Base-by-base conservation (phyloP, 495 filamentous ascomycete genomes). In the Hapsidospora chrysogenum region DNA sequence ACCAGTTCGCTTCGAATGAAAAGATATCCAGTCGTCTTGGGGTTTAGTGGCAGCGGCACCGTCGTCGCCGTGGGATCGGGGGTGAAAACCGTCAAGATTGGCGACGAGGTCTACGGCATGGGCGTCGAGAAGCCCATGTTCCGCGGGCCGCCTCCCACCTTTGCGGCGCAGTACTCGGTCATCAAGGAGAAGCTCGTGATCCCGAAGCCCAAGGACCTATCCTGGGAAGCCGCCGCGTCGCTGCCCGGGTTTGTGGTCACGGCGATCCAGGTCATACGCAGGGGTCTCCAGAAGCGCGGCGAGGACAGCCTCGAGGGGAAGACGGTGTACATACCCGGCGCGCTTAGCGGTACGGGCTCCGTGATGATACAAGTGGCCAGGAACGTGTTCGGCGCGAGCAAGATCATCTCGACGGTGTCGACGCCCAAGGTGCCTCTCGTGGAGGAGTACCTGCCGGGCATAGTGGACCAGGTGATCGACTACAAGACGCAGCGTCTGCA, bases 271-370 rank as follows among this genome's bases (percentile, higher is more conserved):
- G 48, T 56, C 9, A 42, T 71, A 6, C 46, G 54, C 23, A 43
- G 45, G 2, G 67, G 51, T 4, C 43, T 65, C 30, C 35, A 46
- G 22, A 20, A 42, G 11, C 35, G 56, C 19, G 57, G 60, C 22
- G 54, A 59, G 50, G 45, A 47, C 22, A 45, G 42, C 26, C 42
- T 68, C 27, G 50, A 56, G 17, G 68, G 66, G 5, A 74, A 74
- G 52, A 71, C 65, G 10, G 65, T 70, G 3, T 66, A 66, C 40
- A 50, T 74, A 6, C 55, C 68, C 9, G 68, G 49, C 9, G 68
- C 59, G 3, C 57, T 74, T 33, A 62, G 67, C 37, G 63, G 58
- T 2, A 67, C 57, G 0, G 68, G 70, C 4, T 45, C 53, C 19
- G 51, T 66, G 40, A 64, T 48, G 5, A 51, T 63, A 9, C 66